These are phyloP conservation scores for Nelumbo lutea DNA, from an alignment of 164 flowering plant species.

Conservation along the genomic window DNA sequence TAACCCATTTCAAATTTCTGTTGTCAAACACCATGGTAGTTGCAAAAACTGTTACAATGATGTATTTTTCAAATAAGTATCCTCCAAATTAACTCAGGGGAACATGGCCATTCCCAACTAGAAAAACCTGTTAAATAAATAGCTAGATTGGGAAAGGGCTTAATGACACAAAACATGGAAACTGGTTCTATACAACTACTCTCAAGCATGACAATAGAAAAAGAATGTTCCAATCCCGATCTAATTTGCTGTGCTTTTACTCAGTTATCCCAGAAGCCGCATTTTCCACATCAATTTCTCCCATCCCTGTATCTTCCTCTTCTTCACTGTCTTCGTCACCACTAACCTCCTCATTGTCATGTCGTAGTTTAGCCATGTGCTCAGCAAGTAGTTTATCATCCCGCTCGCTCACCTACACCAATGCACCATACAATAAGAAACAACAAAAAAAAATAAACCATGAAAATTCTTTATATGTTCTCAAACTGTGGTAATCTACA, in stretches of 20 bases:
- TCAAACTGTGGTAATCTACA: too few relatives aligned
- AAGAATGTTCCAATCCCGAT: not conserved
- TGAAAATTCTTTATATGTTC: too few relatives aligned
- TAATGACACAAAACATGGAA: not conserved
- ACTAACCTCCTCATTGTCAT: conserved; percentile 62
- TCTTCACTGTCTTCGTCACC: conserved; percentile 87
- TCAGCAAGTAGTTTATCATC: conserved; percentile 83
- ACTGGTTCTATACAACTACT: conserved; percentile 11
- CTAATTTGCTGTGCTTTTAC: conserved; percentile 7
- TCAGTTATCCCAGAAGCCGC: conserved; percentile 35
- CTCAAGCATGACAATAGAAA: conserved; percentile 5
- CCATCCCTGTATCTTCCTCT: conserved; percentile 96
- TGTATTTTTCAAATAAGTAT: conserved; percentile 1
- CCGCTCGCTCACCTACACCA: conserved; percentile 81
- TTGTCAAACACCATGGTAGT: not conserved
- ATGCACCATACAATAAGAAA: not conserved
- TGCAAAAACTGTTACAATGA: not conserved
- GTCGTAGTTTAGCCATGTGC: conserved; percentile 59
- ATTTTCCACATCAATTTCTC: conserved; percentile 69
- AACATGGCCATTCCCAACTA: not conserved
- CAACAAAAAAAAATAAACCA: too few relatives aligned
- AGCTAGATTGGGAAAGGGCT: not conserved
- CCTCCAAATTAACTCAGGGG: conserved; percentile 6
- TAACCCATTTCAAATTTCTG: not conserved
- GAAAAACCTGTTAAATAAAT: conserved; percentile 8